Conservation (phyloP, 2,329 filamentous ascomycete genomes). For the Elsinoe necatrix region DNA sequence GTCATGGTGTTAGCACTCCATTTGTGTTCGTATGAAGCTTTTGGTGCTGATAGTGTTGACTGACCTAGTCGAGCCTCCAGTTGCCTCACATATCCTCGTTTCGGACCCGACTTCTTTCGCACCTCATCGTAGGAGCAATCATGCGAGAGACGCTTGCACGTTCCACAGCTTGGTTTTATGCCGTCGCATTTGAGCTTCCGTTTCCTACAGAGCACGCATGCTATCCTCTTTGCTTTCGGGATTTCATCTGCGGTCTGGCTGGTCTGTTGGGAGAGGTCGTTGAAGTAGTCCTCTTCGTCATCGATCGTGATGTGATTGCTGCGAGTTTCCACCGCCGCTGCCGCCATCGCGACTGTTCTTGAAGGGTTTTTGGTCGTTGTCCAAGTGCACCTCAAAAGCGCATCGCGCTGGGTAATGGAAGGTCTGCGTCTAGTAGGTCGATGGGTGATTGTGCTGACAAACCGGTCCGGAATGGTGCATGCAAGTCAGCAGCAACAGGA, state of each 20-base stretch:
- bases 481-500: neutral
- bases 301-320: slow-evolving; percentile 24
- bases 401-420: neutral
- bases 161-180: slow-evolving; percentile 73
- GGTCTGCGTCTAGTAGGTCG: neutral
- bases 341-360: neutral
- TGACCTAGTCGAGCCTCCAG: slow-evolving; percentile 85
- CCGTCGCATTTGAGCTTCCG: slow-evolving; percentile 89
- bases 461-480: neutral
- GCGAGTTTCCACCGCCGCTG: neutral
- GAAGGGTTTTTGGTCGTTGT: neutral
- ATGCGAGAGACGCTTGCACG: slow-evolving; percentile 78
- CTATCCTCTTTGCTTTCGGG: slow-evolving; percentile 66
- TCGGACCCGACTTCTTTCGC: slow-evolving; percentile 87
- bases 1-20: neutral
- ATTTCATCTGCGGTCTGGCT: slow-evolving; percentile 30
- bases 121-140: slow-evolving; percentile 87
- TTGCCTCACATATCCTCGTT: slow-evolving; percentile 89
- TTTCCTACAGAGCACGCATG: slow-evolving; percentile 88
- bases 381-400: neutral
- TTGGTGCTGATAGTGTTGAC: slow-evolving; percentile 31
- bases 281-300: slow-evolving; percentile 44
- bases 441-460: neutral
- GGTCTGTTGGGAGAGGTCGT: slow-evolving; percentile 44
- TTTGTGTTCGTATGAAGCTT: neutral